Evolutionary conservation across 2,329 filamentous ascomycete species (phyloP), one percentile per base, ranked within the genome.

Genomic region (Aspergillus sp.): DNA sequence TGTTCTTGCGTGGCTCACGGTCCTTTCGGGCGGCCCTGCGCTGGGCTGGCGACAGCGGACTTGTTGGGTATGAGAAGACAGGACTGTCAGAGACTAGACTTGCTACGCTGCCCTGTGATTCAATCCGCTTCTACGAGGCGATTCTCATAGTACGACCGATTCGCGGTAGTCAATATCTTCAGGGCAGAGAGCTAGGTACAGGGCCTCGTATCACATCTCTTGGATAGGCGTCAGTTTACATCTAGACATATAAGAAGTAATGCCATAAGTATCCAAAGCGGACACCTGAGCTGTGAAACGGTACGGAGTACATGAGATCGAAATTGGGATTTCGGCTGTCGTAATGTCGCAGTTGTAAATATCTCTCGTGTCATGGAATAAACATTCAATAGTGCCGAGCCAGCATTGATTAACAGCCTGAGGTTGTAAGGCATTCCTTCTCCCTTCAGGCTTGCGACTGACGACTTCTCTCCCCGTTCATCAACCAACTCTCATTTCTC

Each of bases 21-120:
- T 31, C 19, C 46, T 15, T 54, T 63, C 31, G 53, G 59, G 43
- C 49, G 54, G 38, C 46, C 48, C 38, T 59, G 41, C 30, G 30
- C 57, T 25, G 51, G 53, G 46, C 55, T 43, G 28, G 47, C 30
- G 48, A 41, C 43, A 46, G 54, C 31, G 45, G 50, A 38, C 34
- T 47, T 23, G 46, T 47, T 54, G 45, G 11, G 30, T 34, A 30
- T 23, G 23, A 41, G 34, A 41, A 15, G 9, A 5, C 34, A 41
- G 34, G 34, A 15, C 25, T 15, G 34, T 41, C 17, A 13, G 22
- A 41, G 46, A 19, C 17, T 47, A 17, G 34, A 8, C n/a, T 19
- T n/a, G 7, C 38, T 48, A 47, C 38, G 48, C 47, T 4, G n/a
- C 22, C 23, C 17, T 22, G 47, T 17, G 28, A n/a, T 43, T 4